Conservation (phyloP, 768 basidiomycete genomes). For the Termitomyces sp. region DNA sequence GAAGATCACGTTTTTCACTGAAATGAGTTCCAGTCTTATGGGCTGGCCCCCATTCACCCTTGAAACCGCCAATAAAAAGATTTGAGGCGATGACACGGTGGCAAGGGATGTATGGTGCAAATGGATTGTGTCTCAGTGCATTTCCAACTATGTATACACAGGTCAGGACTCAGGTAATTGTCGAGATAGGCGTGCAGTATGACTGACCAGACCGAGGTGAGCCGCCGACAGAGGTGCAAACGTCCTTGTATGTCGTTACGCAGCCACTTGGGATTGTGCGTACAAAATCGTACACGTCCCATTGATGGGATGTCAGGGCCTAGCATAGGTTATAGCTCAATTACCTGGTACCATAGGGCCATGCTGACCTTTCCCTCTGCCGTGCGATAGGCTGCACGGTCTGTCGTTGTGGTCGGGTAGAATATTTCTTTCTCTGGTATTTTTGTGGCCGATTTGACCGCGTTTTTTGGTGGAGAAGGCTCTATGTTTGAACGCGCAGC, state of each 20-base stretch:
- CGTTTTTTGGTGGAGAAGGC: not conserved
- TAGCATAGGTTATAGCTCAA: slow-evolving; percentile 17
- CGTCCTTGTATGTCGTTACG: slow-evolving; percentile 55
- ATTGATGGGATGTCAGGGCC: slow-evolving; percentile 50
- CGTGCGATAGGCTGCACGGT: slow-evolving; percentile 30
- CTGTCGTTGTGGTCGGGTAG: slow-evolving; percentile 22
- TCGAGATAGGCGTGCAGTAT: not conserved
- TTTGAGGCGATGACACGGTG: slow-evolving; percentile 67
- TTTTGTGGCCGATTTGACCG: not conserved
- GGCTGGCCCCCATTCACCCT: slow-evolving; percentile 56
- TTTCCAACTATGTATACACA: slow-evolving; percentile 61
- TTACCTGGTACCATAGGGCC: not conserved
- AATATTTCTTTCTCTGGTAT: slow-evolving; percentile 3
- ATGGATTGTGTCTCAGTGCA: slow-evolving; percentile 63
- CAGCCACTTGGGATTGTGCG: slow-evolving; percentile 46
- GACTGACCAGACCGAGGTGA: slow-evolving; percentile 64
- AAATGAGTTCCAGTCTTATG: slow-evolving; percentile 38
- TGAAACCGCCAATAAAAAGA: slow-evolving; percentile 59
- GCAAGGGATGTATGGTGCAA: slow-evolving; percentile 65
- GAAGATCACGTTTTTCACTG: slow-evolving; percentile 44
- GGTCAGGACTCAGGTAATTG: not conserved
- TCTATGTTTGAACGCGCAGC: not conserved
- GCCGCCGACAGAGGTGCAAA: slow-evolving; percentile 49
- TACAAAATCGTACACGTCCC: slow-evolving; percentile 58
- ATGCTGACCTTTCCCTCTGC: slow-evolving; percentile 30